Base-by-base conservation (phyloP, 176 grass and related monocot genomes). In the Coix lacrymajobi region DNA sequence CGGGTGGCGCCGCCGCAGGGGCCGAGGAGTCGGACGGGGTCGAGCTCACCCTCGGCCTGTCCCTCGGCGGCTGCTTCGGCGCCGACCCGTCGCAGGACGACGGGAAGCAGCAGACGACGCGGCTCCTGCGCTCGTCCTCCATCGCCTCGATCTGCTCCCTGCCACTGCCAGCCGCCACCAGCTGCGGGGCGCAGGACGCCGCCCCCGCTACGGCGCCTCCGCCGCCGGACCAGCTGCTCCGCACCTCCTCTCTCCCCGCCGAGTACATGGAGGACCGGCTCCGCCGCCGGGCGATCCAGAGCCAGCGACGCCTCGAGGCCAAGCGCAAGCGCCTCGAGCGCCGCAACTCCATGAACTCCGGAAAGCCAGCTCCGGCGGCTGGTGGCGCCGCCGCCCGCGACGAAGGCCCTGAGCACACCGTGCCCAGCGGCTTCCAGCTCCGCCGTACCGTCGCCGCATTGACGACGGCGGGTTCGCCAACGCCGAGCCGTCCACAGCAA, bases 281-380 rank as follows among this genome's bases (percentile, higher is more conserved):
- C 49, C 89, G 92, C 60, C 90, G 85, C 19, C 91, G 85, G 25
- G 91, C 91, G 51, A 72, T 94, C 69, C 91, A 92, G 93, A 92
- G 89, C 77, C 69, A 90, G 80, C 89, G 93, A 81, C 86, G 93
- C 10, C 37, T 94, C 37, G 87, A 92, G 74, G 93, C 92, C n/a
- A 99, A 96, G 89, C 88, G 93, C 79, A 96, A 96, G 87, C 87
- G 91, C 25, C 80, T 94, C 28, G 91, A 96, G 87, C 90, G 91
- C 19, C 88, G 89, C 8, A 99, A 87, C 85, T 94, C 93, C 11
- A 81, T 99, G 75, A 92, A 85, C 82, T 94, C 89, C 0, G 81
- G 80, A 6, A 69, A 43, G 73, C 73, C 75, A 73, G 40, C 3
- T 37, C 71, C 22, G 31, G 24, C 52, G 64, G 13, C 11, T 11